Conservation (phyloP, 164 flowering plant genomes). For the Sedum album region DNA sequence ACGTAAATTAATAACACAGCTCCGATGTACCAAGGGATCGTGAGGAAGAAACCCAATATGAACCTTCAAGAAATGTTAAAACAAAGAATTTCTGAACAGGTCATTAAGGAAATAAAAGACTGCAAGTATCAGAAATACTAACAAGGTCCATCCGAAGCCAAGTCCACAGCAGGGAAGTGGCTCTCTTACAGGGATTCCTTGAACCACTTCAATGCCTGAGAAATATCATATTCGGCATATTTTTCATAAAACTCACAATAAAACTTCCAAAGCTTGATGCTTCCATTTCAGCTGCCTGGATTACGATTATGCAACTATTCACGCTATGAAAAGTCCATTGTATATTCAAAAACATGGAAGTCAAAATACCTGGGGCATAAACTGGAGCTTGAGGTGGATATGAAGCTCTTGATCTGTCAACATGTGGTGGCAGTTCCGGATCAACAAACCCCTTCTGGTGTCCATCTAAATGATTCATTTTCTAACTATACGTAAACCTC, state of each 20-base stretch:
- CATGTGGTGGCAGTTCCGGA: not conserved
- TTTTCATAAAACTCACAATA: not conserved
- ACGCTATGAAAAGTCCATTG: not conserved
- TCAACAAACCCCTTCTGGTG: not conserved
- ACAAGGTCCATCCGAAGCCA: not conserved
- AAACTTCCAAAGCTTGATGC: not conserved
- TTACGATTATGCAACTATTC: not conserved
- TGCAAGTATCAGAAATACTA: not conserved
- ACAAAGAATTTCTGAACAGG: not conserved
- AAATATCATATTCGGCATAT: not conserved
- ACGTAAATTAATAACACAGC: not conserved
- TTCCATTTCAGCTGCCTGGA: too few species aligned
- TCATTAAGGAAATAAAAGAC: too few species aligned
- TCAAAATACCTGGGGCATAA: not conserved
- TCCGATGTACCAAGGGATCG: not conserved
- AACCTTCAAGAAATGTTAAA: not conserved
- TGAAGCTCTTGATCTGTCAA: too few species aligned
- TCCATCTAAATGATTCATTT: too few species aligned
- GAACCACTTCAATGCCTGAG: not conserved
- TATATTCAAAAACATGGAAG: not conserved
- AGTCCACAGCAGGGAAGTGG: constrained; percentile 4
- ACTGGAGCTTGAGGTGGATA: not conserved
- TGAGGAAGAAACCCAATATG: constrained; percentile 1
- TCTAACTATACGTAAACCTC: not conserved
- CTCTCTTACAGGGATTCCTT: not conserved